Evolutionary conservation across 108 stramenopile species (phyloP), one percentile per base, ranked within the genome.

Genomic region (Mediolabrus comicus): DNA sequence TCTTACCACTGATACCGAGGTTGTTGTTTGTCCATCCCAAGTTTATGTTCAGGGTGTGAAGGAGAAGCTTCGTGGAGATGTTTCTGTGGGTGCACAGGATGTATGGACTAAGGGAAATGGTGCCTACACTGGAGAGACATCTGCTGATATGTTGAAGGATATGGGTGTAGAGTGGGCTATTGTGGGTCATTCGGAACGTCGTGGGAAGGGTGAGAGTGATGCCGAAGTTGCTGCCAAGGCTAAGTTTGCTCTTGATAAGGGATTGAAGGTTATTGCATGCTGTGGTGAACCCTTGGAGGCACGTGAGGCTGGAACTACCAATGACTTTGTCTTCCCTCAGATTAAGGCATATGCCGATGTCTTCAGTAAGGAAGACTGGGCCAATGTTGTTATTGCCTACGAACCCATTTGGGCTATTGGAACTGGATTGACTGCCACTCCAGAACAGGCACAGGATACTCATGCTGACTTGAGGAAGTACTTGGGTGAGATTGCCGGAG

Each of bases 341-440:
- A 83, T 98, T 72, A 94, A 96, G 72, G 97, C 98, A 11, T 97
- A 97, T 62, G 97, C 95, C 35, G 95, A 92, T 59, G 82, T 71
- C 26, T 89, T 99, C 60, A 80, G 64, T 53, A 87, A 87, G 81
- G 90, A 84, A 28, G 91, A 94, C 75, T 95, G 95, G 95, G 67
- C 67, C 22, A 90, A 88, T 49, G 91, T 91, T 56, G 94, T 95
- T 52, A 89, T 95, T 68, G 94, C 94, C 53, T 92, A 81, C 39
- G 94, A 97, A 76, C 98, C 98, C 43, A 97, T 98, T 69, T 99
- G 98, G 98, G 98, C 98, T 56, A 99, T 99, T 65, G 98, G 98
- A 67, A 98, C 96, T 70, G 97, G 98, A 61, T 81, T 96, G 58
- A 96, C 96, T 43, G 97, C 97, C 53, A 95, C 97, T 27, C 95